Evolutionary conservation across 257 asterid species (phyloP).

Genomic region (Paraleonurus japonicus): DNA sequence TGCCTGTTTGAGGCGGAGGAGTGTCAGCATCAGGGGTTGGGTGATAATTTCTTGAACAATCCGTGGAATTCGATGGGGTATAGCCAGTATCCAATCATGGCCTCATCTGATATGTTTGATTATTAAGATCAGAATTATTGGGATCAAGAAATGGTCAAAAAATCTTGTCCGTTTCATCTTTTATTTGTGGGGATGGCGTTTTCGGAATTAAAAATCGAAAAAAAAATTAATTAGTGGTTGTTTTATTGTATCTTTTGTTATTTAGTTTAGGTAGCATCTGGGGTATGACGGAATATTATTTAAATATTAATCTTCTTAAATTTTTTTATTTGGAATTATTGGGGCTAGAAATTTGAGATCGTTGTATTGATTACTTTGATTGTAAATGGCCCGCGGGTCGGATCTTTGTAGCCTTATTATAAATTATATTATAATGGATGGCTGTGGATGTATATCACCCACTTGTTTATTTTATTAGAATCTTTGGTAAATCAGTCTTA

Average conservation of each 20-base stretch:
- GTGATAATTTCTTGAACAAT: slow-evolving; percentile 40
- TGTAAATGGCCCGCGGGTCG: slow-evolving; percentile 12
- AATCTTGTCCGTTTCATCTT: slow-evolving; percentile 7
- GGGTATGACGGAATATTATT: neutral
- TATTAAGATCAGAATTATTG: slow-evolving; percentile 36
- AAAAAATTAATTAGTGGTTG: slow-evolving; percentile 9
- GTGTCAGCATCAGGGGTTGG: slow-evolving; percentile 26
- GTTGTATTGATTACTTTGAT: neutral
- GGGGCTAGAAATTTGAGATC: neutral
- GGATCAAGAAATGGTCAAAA: slow-evolving; percentile 24
- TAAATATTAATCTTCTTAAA: neutral
- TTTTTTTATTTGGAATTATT: neutral
- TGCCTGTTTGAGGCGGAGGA: slow-evolving; percentile 42
- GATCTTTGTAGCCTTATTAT: neutral
- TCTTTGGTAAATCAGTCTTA: too few relatives aligned
- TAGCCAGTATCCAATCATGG: slow-evolving; percentile 64
- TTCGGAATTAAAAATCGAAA: neutral
- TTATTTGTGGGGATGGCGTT: slow-evolving; percentile 2
- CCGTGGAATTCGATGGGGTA: slow-evolving; percentile 56
- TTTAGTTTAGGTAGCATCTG: neutral
- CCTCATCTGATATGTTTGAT: slow-evolving; percentile 62
- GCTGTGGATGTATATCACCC: slow-evolving; percentile 16
- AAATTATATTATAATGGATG: slow-evolving; percentile 4
- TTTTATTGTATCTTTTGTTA: neutral
- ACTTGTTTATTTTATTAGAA: neutral